Percentiles rank a stretch among this genome's conserved stretches.
Conservation (phyloP, 768 basidiomycete species). For the Leccinum ochraceum region DNA sequence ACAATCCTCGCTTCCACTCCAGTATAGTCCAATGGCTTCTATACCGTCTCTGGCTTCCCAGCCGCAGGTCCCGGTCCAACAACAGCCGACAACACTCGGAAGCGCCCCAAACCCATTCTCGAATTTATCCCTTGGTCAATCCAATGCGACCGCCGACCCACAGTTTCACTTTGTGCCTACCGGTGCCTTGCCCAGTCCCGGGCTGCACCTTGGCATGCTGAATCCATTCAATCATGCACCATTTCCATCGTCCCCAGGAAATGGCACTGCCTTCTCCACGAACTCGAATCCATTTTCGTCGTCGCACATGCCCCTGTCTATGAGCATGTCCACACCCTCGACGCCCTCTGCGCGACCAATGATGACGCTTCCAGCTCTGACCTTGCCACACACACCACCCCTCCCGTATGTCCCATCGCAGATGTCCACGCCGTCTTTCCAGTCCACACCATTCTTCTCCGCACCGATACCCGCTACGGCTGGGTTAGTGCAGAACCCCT, state of each 20-base stretch:
- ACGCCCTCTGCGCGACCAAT: constrained; percentile 12
- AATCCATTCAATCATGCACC: constrained; percentile 24
- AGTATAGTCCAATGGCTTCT: constrained; percentile 20
- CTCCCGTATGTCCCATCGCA: constrained; percentile 2
- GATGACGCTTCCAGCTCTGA: constrained; percentile 9
- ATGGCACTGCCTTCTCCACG: constrained; percentile 1
- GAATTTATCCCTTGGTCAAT: constrained; percentile 15
- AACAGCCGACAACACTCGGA: constrained; percentile 4
- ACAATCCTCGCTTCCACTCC: constrained; percentile 50
- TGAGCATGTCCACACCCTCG: constrained; percentile 10
- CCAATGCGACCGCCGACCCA: neutral
- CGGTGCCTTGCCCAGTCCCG: constrained; percentile 15
- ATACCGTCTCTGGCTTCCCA: constrained; percentile 15
- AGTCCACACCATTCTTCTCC: constrained; percentile 6
- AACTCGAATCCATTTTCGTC: constrained; percentile 21
- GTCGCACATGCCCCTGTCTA: neutral
- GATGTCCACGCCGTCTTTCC: constrained; percentile 6
- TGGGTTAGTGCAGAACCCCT: constrained; percentile 25
- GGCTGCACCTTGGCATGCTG: constrained; percentile 8
- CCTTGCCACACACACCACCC: constrained; percentile 6
- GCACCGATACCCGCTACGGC: neutral
- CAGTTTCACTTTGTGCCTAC: constrained; percentile 11
- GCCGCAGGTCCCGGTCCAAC: constrained; percentile 12
- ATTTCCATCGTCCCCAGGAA: constrained; percentile 1
- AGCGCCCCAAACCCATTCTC: constrained; percentile 22